Conservation (phyloP, 768 basidiomycete genomes). For the Hericium alpestre region DNA sequence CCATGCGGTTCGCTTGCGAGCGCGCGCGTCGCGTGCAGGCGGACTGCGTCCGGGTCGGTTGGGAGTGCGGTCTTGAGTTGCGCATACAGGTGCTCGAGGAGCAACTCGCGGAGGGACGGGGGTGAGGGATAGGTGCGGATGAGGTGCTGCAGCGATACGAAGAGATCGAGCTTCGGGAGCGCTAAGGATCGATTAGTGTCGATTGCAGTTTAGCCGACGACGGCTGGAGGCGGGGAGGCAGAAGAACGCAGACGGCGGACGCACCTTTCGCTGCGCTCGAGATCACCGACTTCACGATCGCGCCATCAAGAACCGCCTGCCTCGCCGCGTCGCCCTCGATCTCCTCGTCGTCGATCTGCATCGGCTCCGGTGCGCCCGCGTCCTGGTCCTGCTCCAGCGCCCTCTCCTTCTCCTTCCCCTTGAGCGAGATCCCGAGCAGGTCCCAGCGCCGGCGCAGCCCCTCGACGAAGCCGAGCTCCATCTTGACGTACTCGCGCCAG, state of each 20-base stretch:
- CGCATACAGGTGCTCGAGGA: constrained; percentile 35
- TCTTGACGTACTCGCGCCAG: constrained; percentile 85
- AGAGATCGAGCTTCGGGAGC: constrained; percentile 30
- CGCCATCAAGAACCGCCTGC: constrained; percentile 63
- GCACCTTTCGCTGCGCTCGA: constrained; percentile 64
- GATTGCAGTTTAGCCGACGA: not conserved
- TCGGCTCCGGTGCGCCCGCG: constrained; percentile 12
- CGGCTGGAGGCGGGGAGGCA: not conserved
- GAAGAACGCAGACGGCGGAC: constrained; percentile 3
- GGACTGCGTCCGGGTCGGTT: constrained; percentile 26
- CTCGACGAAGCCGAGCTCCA: constrained; percentile 84
- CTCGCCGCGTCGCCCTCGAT: constrained; percentile 39
- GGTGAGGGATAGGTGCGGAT: constrained; percentile 34
- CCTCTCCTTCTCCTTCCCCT: constrained; percentile 19
- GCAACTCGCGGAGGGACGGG: constrained; percentile 24
- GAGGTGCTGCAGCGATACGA: constrained; percentile 30
- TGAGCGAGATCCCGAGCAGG: constrained; percentile 52
- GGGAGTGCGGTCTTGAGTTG: constrained; percentile 29
- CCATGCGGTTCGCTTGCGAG: constrained; percentile 29
- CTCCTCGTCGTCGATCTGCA: constrained; percentile 13
- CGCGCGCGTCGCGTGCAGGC: constrained; percentile 28
- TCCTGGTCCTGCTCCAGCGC: constrained; percentile 13
- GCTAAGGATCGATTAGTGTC: constrained; percentile 19
- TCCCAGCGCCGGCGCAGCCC: constrained; percentile 70
- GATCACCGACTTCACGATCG: constrained; percentile 71